phyloP scores from a whole-genome alignment of 768 basidiomycete genomes.

The Antrodiella citrinella region DNA sequence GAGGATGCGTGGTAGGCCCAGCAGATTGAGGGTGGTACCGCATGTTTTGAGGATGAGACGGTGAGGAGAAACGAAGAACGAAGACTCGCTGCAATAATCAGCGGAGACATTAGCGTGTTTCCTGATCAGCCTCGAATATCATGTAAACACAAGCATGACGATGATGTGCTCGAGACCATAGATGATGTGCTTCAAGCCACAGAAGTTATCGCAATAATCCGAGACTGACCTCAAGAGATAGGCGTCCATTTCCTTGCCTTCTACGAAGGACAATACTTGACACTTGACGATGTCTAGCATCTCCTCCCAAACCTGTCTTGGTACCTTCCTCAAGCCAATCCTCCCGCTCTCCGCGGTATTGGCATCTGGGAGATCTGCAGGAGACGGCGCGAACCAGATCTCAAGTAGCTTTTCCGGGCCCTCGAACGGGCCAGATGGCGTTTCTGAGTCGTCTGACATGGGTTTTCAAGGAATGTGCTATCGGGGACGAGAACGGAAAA shows the following conservation, averaged over 20 bases:
- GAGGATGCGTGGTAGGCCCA: constrained; percentile 91
- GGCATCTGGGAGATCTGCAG: constrained; percentile 46
- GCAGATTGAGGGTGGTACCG: constrained; percentile 94
- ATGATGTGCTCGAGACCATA: too few relatives aligned
- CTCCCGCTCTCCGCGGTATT: constrained; percentile 32
- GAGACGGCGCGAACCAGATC: constrained; percentile 90
- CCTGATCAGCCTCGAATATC: neutral
- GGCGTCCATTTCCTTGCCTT: constrained; percentile 88
- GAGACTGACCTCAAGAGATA: constrained; percentile 91
- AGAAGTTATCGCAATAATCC: too few relatives aligned
- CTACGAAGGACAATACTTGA: constrained; percentile 85
- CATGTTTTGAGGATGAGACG: constrained; percentile 98
- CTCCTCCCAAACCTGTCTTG: constrained; percentile 81
- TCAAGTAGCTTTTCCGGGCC: constrained; percentile 95
- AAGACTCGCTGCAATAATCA: constrained; percentile 73
- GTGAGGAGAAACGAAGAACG: constrained; percentile 90
- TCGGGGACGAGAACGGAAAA: constrained; percentile 17
- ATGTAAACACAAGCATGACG: too few relatives aligned
- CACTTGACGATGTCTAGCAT: constrained; percentile 97
- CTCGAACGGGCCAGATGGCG: constrained; percentile 46
- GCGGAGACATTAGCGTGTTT: too few relatives aligned
- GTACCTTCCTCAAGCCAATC: constrained; percentile 70
- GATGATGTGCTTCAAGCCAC: too few relatives aligned
- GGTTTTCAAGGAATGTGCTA: constrained; percentile 12
- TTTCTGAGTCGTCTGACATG: constrained; percentile 6